Evolutionary conservation across 1,284 basidiomycete genomes (phyloP).

Genomic region (Boletellus deceptivus): DNA sequence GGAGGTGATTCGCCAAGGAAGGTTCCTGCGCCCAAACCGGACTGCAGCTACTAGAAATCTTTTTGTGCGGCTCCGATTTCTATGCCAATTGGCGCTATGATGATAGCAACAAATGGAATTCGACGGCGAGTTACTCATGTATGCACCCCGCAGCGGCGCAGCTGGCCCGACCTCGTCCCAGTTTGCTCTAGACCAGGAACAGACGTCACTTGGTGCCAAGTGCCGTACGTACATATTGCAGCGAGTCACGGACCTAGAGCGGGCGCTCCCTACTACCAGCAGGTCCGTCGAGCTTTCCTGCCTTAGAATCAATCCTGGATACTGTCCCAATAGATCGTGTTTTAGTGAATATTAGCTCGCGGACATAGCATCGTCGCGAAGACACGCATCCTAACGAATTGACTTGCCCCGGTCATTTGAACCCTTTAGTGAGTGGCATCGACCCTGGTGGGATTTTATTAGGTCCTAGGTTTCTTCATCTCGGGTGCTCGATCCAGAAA

Average conservation of each 20-base stretch:
- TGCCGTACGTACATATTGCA: too few species aligned
- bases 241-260: background rate
- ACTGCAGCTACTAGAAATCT: background rate
- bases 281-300: too few species aligned
- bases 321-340: background rate
- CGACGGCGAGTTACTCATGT: too few species aligned
- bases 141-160: too few species aligned
- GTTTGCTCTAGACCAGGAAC: too few species aligned
- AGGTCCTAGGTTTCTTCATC: conserved; percentile 11
- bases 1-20: background rate
- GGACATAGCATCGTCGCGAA: background rate
- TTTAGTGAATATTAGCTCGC: background rate
- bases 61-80: too few species aligned
- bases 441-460: background rate
- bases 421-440: background rate
- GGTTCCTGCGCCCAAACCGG: background rate
- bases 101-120: too few species aligned
- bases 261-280: background rate
- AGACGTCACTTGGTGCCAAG: too few species aligned
- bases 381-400: background rate
- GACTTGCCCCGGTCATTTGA: background rate
- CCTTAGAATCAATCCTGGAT: background rate
- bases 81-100: too few species aligned
- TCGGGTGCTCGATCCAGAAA: conserved; percentile 4
- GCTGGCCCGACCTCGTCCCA: too few species aligned